Evolutionary conservation across 2,329 filamentous ascomycete genomes (phyloP).

Genomic region (Sclerotinia borealis): DNA sequence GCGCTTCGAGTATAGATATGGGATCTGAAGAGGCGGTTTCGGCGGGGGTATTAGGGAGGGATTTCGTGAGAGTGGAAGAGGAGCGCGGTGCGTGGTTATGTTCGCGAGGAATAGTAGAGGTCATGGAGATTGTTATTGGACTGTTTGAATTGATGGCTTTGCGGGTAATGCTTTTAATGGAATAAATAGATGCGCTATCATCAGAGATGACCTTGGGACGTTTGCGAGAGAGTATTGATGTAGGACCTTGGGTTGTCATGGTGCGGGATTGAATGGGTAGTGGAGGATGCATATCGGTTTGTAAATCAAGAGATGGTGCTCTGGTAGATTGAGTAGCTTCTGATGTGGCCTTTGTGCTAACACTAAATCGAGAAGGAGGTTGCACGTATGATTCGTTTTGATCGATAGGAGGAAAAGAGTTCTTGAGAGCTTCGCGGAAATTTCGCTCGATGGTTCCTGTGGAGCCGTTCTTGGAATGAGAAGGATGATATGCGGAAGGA

Average conservation of each 20-base stretch:
- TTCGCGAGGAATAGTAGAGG: constrained; percentile 10
- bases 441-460: constrained; percentile 26
- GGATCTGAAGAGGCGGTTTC: constrained; percentile 57
- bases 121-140: constrained; percentile 30
- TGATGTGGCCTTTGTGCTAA: constrained; percentile 31
- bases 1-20: constrained; percentile 59
- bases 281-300: constrained; percentile 11
- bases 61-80: constrained; percentile 40
- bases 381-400: constrained; percentile 25
- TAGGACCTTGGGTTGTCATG: constrained; percentile 11
- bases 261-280: constrained; percentile 2
- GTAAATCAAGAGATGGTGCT: constrained; percentile 18
- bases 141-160: constrained; percentile 25
- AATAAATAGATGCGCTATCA: constrained; percentile 2
- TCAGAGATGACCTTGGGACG: constrained; percentile 22
- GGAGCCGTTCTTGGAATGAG: constrained; percentile 14
- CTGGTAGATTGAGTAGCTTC: constrained; percentile 26
- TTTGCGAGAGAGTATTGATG: constrained; percentile 28
- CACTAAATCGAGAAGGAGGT: constrained; percentile 31
- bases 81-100: neutral
- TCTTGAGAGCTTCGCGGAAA: constrained; percentile 25
- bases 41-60: constrained; percentile 52
- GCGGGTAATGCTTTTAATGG: constrained; percentile 18
- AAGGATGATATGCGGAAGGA: neutral
- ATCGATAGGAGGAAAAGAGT: constrained; percentile 14